Base-by-base conservation (phyloP, 2,329 filamentous ascomycete genomes). In the Mycosphaerella sp. region DNA sequence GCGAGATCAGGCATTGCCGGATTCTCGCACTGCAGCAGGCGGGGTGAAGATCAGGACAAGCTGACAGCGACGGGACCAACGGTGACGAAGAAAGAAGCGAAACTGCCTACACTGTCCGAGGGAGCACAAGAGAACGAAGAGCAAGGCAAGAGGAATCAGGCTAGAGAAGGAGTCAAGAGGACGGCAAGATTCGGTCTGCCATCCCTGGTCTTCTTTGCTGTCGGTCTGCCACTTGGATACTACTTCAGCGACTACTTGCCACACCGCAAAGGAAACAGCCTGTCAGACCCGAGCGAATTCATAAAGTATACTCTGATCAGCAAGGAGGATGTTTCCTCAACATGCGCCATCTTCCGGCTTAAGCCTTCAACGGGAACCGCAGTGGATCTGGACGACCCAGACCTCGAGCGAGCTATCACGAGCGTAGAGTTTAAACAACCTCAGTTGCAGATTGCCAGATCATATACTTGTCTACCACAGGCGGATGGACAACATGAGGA, bases 341-440 rank as follows among this genome's bases (percentile, higher is more conserved):
- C 82, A 0, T 82, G 80, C 50, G 81, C 86, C 61, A 77, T 91
- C 59, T 78, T 91, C 59, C 85, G 82, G 7, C 68, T 90, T 21
- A 70, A 70, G 21, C 75, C 81, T 10, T 52, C 59, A 1, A 41
- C 49, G 4, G 52, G 43, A 14, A 43, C 49, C 1, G 40, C 47
- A 4, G 41, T 64, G 1, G 60, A 63, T 41, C 44, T 57, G 7
- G 51, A 51, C 37, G 54, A 57, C 16, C 52, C 55, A 17, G 36
- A 47, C 12, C 51, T 52, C 27, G 49, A 61, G 42, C 75, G 79
- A 50, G 85, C 86, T 4, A 77, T 94, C 37, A 95, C 89, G 86
- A 89, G 85, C 56, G 85, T 97, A 30, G 86, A 96, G 73, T 82
- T 95, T 65, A 95, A 95, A 72, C 93, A 97, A 71, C 93, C 93